Evolutionary conservation across 768 basidiomycete species (phyloP).

Genomic region (Sutorius australiensis): DNA sequence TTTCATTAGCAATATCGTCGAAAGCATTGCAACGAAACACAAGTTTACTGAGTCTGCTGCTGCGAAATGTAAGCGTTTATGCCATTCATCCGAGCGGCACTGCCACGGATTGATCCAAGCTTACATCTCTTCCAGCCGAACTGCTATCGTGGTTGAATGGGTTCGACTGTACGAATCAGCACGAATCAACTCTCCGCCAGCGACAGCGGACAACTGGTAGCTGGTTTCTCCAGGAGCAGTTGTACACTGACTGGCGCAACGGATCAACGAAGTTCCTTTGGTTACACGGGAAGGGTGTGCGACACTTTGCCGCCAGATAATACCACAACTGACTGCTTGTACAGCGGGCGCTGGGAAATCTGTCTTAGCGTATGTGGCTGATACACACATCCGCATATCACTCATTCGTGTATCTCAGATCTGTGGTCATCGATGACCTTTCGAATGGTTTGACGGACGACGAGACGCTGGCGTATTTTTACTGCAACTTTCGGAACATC

Average conservation of each 20-base stretch:
- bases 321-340: background rate
- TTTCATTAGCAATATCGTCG: background rate
- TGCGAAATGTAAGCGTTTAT: background rate
- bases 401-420: background rate
- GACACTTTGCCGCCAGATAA: background rate
- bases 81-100: background rate
- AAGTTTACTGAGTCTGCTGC: background rate
- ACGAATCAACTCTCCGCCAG: background rate
- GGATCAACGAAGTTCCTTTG: background rate
- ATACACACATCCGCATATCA: background rate
- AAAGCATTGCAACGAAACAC: background rate
- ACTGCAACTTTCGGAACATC: background rate
- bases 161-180: background rate
- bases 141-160: background rate
- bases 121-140: background rate
- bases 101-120: background rate
- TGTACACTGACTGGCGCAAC: background rate
- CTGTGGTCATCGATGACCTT: background rate
- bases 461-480: background rate
- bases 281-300: constrained; percentile 5
- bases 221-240: background rate
- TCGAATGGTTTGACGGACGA: background rate
- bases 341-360: background rate
- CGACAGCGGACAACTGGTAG: background rate
- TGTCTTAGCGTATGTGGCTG: background rate